Base-by-base conservation (phyloP, 768 basidiomycete genomes). In the Myochromella boudieri region DNA sequence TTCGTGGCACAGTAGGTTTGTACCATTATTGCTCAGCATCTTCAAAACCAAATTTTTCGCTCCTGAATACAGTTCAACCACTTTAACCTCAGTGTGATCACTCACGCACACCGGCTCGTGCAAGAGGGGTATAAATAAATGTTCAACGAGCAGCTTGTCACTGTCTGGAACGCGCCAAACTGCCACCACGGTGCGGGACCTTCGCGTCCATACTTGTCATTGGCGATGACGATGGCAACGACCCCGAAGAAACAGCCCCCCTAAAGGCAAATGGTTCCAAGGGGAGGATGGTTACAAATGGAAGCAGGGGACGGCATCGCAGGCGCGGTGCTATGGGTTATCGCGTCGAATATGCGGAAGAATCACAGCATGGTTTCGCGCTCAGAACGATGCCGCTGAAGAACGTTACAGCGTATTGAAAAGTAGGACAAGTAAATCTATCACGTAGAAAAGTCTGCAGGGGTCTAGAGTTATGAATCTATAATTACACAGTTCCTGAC, bases 41-140 rank as follows among this genome's bases (percentile, higher is more conserved):
- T n/a, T n/a, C n/a, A n/a, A n/a, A n/a, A n/a, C n/a, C n/a, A n/a
- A n/a, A 34, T 34, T 17, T 14, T n/a, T 27, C 25, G 21, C 12
- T 33, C 38, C 20, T 9, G 9, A 34, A 14, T 24, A 2, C 55
- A 94, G 84, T 97, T 98, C 76, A 95, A 92, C 55, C 91, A 95
- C 62, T 84, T 92, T 47, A 98, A 82, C 25, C 80, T 97, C 15
- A 76, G 72, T 8, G 80, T 98, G 32, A 93, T 98, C 56, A 95
- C 95, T 2, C 82, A 95, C 27, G 95, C 95, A 1, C 95, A 98
- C 64, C 95, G 97, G 61, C 84, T 98, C 15, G 95, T 97, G 1
- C 92, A 95, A 65, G 92, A 95, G 65, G 92, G 93, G 1, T 94
- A 81, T 71, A 98, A 97, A 69, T 86, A 94, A 63, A 95, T 97